Evolutionary conservation across 208 protist genomes (phyloP).

Genomic region (Wallacemonas sp.): DNA sequence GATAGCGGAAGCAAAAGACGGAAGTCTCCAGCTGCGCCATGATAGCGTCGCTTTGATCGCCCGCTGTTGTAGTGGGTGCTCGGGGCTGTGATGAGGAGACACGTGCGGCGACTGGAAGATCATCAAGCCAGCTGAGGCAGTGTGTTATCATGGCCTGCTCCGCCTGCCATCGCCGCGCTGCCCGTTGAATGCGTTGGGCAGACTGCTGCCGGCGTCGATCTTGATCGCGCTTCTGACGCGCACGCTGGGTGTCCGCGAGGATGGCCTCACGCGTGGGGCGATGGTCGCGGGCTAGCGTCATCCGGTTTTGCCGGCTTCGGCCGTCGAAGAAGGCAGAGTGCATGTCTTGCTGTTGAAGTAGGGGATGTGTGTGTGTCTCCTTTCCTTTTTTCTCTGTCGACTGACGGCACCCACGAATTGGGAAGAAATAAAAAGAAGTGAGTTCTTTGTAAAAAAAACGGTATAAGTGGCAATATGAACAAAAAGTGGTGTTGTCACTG

Average conservation of each 20-base stretch:
- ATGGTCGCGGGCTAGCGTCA: slow-evolving; percentile 71
- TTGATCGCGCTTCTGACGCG: slow-evolving; percentile 51
- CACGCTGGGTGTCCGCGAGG: slow-evolving; percentile 46
- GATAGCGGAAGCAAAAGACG: slow-evolving; percentile 38
- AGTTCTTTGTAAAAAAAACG: too few species aligned
- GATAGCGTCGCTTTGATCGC: background rate
- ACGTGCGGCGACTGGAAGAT: background rate
- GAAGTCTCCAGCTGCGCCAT: slow-evolving; percentile 23
- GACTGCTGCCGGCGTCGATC: slow-evolving; percentile 37
- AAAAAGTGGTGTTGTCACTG: too few species aligned
- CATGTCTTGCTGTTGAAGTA: slow-evolving; percentile 14
- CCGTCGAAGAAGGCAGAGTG: slow-evolving; percentile 66
- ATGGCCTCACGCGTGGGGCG: slow-evolving; percentile 45
- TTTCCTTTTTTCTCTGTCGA: too few species aligned
- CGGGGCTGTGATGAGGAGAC: background rate
- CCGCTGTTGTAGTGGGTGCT: background rate
- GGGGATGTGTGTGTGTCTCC: background rate
- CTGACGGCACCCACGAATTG: too few species aligned
- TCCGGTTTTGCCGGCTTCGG: slow-evolving; percentile 49
- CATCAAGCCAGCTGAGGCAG: slow-evolving; percentile 23
- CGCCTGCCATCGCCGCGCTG: slow-evolving; percentile 42
- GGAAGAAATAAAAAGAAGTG: slow-evolving; percentile 4
- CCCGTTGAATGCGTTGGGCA: slow-evolving; percentile 45
- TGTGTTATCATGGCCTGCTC: slow-evolving; percentile 18
- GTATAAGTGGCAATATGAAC: too few species aligned